Base-by-base conservation (phyloP, 2,329 filamentous ascomycete genomes). In the Aureobasidium zeae region DNA sequence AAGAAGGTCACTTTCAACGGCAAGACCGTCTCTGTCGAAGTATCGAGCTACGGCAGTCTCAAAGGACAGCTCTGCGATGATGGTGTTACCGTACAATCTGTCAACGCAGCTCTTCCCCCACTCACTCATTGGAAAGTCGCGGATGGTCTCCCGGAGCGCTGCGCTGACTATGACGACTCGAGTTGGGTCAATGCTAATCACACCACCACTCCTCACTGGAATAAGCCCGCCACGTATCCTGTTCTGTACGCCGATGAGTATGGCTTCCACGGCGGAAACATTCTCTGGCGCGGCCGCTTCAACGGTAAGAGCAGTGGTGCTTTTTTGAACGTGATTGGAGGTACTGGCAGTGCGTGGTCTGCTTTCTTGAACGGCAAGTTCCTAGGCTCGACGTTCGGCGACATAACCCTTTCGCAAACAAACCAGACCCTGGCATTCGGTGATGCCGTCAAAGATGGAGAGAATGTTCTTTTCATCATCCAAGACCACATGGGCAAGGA, bases 401-500 rank as follows among this genome's bases (percentile, higher is more conserved):
- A 66, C 38, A 67, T 69, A 0, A 65, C 67, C 3, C 48, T 60
- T 4, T 60, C 59, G 1, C 53, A 57, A 2, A 61, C 63, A 3
- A 62, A 60, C 1, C 52, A 62, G 2, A 64, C 66, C 0, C 63
- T 79, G 20, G 68, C 71, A 0, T 77, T 79, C 53, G 54, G 62
- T 22, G 73, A 73, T 38, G 65, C 64, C 2, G 72, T 68, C 48
- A 55, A 52, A 0, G 16, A 11, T 17, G 45, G 38, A n/a, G 59
- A 65, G 0, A 75, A 76, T 44, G 56, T 72, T 2, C 60, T 78
- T 3, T 66, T 76, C 5, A 59, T 78, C 3, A 62, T 78, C 11
- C 71, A 76, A 56, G 73, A 80, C 51, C 70, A 79, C 58, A 75
- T 72, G 10, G 76, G 76, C 9, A 73, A 79, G 52, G 75, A 77